A percentile compares a stretch with the other conserved stretches of the same genome.
These are phyloP conservation scores for Simplicillium aogashimaense DNA, from an alignment of 2,329 filamentous ascomycete genomes.

Conservation along the genomic window DNA sequence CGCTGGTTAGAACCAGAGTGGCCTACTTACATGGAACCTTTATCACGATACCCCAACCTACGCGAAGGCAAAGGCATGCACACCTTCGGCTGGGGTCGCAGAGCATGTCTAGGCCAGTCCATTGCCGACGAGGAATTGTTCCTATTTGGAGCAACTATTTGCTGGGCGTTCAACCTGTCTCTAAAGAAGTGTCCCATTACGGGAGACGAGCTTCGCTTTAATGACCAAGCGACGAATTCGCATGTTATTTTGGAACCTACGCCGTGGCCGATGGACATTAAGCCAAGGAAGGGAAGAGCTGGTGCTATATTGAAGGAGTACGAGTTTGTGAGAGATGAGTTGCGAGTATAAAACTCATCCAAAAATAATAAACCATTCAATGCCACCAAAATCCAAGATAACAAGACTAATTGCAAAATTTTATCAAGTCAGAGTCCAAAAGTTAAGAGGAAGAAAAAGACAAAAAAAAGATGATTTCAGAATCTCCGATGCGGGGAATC, in stretches of 20 bases:
- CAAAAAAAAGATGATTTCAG: slow-evolving; percentile 1
- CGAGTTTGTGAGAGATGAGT: slow-evolving; percentile 17
- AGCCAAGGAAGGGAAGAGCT: slow-evolving; percentile 28
- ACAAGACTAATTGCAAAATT: no score
- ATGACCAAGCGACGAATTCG: slow-evolving; percentile 38
- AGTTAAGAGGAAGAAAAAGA: not conserved
- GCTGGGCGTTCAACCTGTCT: slow-evolving; percentile 38
- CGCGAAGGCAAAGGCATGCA: slow-evolving; percentile 48
- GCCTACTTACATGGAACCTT: slow-evolving; percentile 55
- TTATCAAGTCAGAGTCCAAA: no score
- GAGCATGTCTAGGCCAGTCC: slow-evolving; percentile 52
- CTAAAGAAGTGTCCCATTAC: slow-evolving; percentile 30
- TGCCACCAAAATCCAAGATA: not conserved
- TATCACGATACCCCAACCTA: slow-evolving; percentile 53
- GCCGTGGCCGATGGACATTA: slow-evolving; percentile 34
- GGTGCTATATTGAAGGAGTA: slow-evolving; percentile 26
- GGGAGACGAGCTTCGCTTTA: slow-evolving; percentile 30
- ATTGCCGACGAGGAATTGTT: slow-evolving; percentile 52
- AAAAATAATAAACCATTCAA: not conserved
- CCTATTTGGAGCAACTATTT: slow-evolving; percentile 33
- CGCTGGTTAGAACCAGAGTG: slow-evolving; percentile 52
- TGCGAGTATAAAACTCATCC: slow-evolving; percentile 15
- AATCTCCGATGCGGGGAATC: slow-evolving; percentile 13
- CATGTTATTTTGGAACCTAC: slow-evolving; percentile 42
- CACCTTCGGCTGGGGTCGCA: slow-evolving; percentile 55